Evolutionary conservation across 495 filamentous ascomycete species (phyloP), one percentile per base, ranked within the genome.

Genomic region (Tricharina praecox): DNA sequence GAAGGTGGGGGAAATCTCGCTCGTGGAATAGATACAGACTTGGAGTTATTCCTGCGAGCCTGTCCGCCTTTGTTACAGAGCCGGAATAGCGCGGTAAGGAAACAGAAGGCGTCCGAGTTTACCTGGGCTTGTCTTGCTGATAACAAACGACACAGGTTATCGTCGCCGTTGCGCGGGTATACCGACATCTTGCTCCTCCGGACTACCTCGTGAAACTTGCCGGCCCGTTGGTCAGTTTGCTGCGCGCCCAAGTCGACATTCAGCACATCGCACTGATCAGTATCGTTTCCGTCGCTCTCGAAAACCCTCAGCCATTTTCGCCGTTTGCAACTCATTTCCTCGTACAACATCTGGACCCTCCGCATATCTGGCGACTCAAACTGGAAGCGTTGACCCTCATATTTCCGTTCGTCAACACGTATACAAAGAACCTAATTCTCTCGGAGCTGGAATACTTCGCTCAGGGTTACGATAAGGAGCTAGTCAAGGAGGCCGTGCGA

Each of bases 391-490:
- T 95, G 19, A 85, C 90, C 0, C 69, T 96, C 45, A 73, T 95
- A 41, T 97, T 95, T 56, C 85, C 88, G 0, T 70, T 90, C 54
- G 77, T 76, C 55, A 78, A 79, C 16, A 59, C 72, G 3, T 77
- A 85, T 45, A 69, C 81, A 21, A 86, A 92, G 60, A 77, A 78
- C 40, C 72, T 96, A 1, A 84, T 97, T 19, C 74, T 96, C 34
- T 84, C 78, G 49, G 90, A 97, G 55, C 71, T 97, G 2, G 84
- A 90, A 55, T 88, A 95, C 62, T 94, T 95, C 60, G 85, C 84
- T 1, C 75, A 77, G 41, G 73, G 80, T 4, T 68, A 78, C 21
- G 77, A 92, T 53, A 77, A 79, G 42, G 77, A 74, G 2, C 70
- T 95, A 18, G 79, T 95, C 21, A 74, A 78, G 40, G 90, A 93